Evolutionary conservation across 805 yeast species (phyloP).

Genomic region (Candida morakotiae): DNA sequence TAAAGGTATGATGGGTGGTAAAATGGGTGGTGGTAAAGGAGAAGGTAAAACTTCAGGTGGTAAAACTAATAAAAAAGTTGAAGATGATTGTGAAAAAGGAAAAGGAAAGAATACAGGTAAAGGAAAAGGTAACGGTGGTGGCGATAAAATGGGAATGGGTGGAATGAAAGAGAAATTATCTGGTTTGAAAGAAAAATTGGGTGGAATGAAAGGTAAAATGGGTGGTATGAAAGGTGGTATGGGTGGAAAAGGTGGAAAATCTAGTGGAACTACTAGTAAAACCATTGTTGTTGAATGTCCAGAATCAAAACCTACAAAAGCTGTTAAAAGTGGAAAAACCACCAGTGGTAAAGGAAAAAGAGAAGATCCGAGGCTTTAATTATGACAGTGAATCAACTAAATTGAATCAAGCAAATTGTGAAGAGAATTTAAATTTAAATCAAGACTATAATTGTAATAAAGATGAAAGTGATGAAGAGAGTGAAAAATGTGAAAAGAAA

Average conservation of each 20-base stretch:
- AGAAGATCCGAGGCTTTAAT: not conserved
- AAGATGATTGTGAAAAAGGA: conserved; percentile 1
- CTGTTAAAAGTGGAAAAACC: not conserved
- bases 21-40: not conserved
- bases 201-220: conserved; percentile 1
- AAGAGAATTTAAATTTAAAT: not conserved
- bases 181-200: not conserved
- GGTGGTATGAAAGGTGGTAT: conserved; percentile 1
- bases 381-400: not conserved
- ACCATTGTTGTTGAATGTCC: too few species aligned
- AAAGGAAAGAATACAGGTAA: not conserved
- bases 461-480: not conserved
- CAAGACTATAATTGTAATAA: not conserved
- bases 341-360: not conserved
- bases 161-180: not conserved
- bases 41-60: not conserved
- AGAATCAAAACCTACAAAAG: not conserved
- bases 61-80: not conserved
- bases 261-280: not conserved
- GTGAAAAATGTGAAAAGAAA: too few species aligned
- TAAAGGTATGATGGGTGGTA: conserved; percentile 4
- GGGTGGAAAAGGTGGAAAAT: not conserved
- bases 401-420: not conserved
- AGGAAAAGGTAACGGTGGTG: not conserved
- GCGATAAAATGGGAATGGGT: too few species aligned